These are phyloP conservation scores for Pythium scleroteichum DNA, from an alignment of 352 stramenopile species.

Conservation along the genomic window DNA sequence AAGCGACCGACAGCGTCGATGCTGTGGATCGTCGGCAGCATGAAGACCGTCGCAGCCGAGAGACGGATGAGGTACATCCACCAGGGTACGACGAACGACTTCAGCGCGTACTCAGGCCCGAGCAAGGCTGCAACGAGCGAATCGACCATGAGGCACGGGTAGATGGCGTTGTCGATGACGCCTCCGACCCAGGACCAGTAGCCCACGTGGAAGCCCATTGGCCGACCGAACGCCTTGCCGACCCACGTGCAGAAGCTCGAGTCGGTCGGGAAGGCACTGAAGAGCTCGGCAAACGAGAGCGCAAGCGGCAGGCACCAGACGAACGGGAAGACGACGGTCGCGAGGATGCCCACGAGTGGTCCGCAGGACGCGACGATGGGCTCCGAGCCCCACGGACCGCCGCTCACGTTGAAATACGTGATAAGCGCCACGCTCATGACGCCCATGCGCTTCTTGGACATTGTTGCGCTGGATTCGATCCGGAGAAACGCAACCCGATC, in stretches of 20 bases:
- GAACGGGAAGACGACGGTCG: conserved; percentile 63
- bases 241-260: conserved; percentile 80
- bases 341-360: conserved; percentile 67
- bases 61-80: conserved; percentile 58
- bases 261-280: conserved; percentile 68
- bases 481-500: background rate
- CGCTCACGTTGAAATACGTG: conserved; percentile 91
- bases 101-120: conserved; percentile 26
- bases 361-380: conserved; percentile 89
- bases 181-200: conserved; percentile 84
- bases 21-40: conserved; percentile 68
- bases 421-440: conserved; percentile 75
- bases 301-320: conserved; percentile 71
- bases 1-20: conserved; percentile 90
- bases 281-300: conserved; percentile 72
- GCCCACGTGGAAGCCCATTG: conserved; percentile 81
- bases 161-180: conserved; percentile 84
- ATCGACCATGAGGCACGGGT: conserved; percentile 76
- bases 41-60: conserved; percentile 50
- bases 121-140: conserved; percentile 50
- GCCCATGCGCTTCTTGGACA: conserved; percentile 42
- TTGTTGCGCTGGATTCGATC: background rate
- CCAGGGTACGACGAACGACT: conserved; percentile 40
- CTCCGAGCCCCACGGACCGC: conserved; percentile 94
- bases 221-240: conserved; percentile 62